Conservation (phyloP, 1,139 yeast genomes). For the Eremothecium gossypii region DNA sequence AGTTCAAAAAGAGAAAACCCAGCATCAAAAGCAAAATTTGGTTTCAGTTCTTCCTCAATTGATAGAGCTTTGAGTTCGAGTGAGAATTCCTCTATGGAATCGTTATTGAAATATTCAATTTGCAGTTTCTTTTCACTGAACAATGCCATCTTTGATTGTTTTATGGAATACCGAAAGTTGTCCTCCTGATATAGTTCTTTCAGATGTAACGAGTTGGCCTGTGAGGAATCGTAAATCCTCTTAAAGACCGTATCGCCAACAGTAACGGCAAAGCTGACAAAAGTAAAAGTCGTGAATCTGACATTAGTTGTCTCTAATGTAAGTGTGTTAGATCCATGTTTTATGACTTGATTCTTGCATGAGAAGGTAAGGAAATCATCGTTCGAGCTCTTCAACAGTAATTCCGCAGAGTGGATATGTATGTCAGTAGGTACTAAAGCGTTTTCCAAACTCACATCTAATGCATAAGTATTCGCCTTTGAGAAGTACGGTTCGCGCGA, state of each 20-base stretch:
- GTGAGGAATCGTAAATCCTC: conserved; percentile 15
- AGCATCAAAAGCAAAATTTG: conserved; percentile 3
- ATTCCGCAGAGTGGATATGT: conserved; percentile 13
- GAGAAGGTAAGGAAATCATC: conserved; percentile 16
- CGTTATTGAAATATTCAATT: conserved; percentile 9
- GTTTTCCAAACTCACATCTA: conserved; percentile 15
- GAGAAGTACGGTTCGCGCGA: conserved; percentile 7
- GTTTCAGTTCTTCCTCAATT: not conserved
- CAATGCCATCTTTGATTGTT: not conserved
- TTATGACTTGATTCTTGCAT: conserved; percentile 6
- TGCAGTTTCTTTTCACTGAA: not conserved
- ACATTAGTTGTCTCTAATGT: conserved; percentile 17
- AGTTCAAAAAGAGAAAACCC: not conserved
- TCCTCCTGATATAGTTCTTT: conserved; percentile 6
- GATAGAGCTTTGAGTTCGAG: conserved; percentile 10
- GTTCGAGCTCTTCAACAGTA: conserved; percentile 13
- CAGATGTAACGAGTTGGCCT: conserved; percentile 1
- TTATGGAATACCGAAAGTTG: conserved; percentile 1
- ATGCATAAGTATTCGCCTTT: conserved; percentile 17
- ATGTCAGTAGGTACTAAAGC: conserved; percentile 16
- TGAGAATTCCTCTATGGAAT: conserved; percentile 7
- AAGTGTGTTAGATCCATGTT: conserved; percentile 6
- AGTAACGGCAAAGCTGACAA: conserved; percentile 17
- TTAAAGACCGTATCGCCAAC: conserved; percentile 22
- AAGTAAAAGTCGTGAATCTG: conserved; percentile 19